These are phyloP conservation scores for Auriculariales sp. DNA, from an alignment of 768 basidiomycete species.

Conservation along the genomic window DNA sequence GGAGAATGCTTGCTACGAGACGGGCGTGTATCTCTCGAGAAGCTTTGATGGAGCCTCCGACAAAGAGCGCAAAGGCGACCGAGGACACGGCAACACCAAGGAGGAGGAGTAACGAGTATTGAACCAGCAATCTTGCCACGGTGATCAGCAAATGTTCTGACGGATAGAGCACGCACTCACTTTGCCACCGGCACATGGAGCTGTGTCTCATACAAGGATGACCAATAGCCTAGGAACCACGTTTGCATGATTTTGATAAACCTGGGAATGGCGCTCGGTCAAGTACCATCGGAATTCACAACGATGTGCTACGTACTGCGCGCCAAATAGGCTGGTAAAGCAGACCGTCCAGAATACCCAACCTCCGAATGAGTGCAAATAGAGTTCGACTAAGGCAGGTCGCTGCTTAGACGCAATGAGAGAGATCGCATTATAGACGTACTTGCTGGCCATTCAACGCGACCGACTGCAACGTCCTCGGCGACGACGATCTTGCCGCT, in stretches of 20 bases:
- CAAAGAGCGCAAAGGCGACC: slow-evolving; percentile 11
- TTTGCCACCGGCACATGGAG: neutral
- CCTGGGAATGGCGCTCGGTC: slow-evolving; percentile 17
- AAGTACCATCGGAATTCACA: neutral
- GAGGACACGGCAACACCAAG: slow-evolving; percentile 18
- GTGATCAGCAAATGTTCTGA: neutral
- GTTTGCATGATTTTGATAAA: slow-evolving; percentile 14
- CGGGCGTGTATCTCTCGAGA: slow-evolving; percentile 3
- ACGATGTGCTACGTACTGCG: neutral
- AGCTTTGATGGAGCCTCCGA: slow-evolving; percentile 1
- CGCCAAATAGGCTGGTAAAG: slow-evolving; percentile 1
- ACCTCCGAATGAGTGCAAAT: slow-evolving; percentile 5
- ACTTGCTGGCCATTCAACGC: slow-evolving; percentile 8
- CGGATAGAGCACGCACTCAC: slow-evolving; percentile 8
- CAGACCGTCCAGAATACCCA: slow-evolving; percentile 6
- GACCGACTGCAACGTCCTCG: too few relatives aligned
- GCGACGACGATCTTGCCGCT: neutral
- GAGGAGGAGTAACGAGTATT: slow-evolving; percentile 25
- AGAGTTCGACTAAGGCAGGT: slow-evolving; percentile 16
- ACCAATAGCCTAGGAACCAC: slow-evolving; percentile 33
- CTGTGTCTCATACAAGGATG: slow-evolving; percentile 23
- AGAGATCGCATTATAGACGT: too few relatives aligned
- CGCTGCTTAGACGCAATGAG: too few relatives aligned
- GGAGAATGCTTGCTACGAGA: slow-evolving; percentile 1
- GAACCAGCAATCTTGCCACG: slow-evolving; percentile 33